These are phyloP conservation scores for Lichina pygmaea DNA, from an alignment of 495 filamentous ascomycete species.

Conservation along the genomic window DNA sequence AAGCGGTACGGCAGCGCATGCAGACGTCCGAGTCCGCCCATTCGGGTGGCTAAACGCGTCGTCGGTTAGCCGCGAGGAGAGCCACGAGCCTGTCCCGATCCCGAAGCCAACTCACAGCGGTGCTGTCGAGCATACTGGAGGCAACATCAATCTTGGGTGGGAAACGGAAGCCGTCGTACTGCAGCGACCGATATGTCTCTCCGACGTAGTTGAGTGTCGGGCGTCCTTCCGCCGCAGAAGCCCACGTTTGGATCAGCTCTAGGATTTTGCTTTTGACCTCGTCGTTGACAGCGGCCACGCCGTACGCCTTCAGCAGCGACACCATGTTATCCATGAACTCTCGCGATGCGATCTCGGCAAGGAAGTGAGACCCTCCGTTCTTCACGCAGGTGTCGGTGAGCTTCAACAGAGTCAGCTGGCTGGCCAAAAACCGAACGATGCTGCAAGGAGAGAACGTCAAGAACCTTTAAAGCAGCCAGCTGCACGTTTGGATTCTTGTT, in stretches of 20 bases:
- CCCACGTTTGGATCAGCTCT: constrained; percentile 84
- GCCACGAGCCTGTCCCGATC: not conserved
- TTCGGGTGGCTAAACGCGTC: constrained; percentile 48
- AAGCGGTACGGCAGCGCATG: constrained; percentile 86
- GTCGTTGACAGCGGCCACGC: constrained; percentile 46
- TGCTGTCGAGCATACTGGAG: constrained; percentile 90
- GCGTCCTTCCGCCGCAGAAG: constrained; percentile 65
- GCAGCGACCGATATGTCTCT: constrained; percentile 59
- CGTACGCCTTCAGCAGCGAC: constrained; percentile 58
- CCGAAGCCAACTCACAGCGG: constrained; percentile 39
- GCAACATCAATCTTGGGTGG: constrained; percentile 69
- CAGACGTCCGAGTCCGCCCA: constrained; percentile 97
- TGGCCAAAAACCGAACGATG: not conserved
- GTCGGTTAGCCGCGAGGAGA: not conserved
- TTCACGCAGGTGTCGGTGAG: constrained; percentile 97
- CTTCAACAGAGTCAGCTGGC: constrained; percentile 12
- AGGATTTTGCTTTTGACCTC: constrained; percentile 77
- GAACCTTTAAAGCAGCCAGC: constrained; percentile 70
- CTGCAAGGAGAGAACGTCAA: not conserved
- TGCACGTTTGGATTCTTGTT: constrained; percentile 94
- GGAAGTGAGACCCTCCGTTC: constrained; percentile 91
- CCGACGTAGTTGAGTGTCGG: constrained; percentile 62
- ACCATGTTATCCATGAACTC: constrained; percentile 97
- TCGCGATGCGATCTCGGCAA: constrained; percentile 77
- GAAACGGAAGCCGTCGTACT: constrained; percentile 66